phyloP scores from a whole-genome alignment of 805 yeast genomes.

The Hanseniaspora osmophila region DNA sequence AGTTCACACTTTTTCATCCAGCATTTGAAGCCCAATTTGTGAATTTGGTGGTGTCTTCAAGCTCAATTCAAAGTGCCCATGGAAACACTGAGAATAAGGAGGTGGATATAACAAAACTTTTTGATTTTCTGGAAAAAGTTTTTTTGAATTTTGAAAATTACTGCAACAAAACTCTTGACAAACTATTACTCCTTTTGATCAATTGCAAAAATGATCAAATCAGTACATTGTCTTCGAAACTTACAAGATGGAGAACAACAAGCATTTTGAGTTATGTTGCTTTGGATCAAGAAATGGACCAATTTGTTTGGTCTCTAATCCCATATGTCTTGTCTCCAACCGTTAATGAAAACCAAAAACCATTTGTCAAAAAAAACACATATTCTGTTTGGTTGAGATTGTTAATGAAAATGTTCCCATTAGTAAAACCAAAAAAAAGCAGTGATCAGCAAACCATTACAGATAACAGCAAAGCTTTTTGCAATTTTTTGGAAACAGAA shows the following conservation, averaged over 20 bases:
- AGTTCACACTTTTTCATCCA: background rate
- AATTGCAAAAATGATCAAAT: constrained; percentile 27
- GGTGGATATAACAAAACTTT: background rate
- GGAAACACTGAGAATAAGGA: background rate
- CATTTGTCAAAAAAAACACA: constrained; percentile 30
- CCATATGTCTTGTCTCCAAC: constrained; percentile 21
- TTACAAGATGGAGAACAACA: constrained; percentile 42
- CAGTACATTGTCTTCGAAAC: constrained; percentile 25
- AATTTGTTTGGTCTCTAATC: constrained; percentile 33
- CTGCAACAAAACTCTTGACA: constrained; percentile 10
- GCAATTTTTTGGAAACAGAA: constrained; percentile 9
- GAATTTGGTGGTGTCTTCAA: background rate
- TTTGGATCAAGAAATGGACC: constrained; percentile 12
- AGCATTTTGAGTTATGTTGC: constrained; percentile 17
- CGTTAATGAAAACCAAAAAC: constrained; percentile 15
- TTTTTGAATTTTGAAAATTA: background rate
- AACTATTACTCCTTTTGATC: constrained; percentile 22
- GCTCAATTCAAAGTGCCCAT: background rate
- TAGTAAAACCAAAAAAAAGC: too few species aligned
- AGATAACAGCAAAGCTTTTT: background rate
- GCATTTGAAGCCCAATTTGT: background rate
- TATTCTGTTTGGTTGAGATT: constrained; percentile 43
- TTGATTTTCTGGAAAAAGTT: background rate
- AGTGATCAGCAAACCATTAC: background rate
- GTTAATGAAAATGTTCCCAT: constrained; percentile 19